Evolutionary conservation across 2,329 filamentous ascomycete species (phyloP).

Genomic region (Helminthosporium solani): DNA sequence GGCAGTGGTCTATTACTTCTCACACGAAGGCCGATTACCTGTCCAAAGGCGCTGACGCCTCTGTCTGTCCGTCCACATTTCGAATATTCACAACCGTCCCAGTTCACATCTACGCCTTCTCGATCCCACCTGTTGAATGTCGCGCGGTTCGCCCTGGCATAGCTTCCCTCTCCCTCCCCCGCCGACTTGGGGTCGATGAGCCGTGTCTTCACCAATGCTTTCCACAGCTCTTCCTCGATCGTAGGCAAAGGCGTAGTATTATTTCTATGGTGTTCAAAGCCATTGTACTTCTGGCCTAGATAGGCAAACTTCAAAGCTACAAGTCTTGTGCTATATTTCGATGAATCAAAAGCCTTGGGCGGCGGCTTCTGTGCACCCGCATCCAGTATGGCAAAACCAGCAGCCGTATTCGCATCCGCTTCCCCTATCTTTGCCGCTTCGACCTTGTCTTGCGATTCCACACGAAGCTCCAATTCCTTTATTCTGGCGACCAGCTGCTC

Average conservation of each 20-base stretch:
- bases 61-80: conserved; percentile 93
- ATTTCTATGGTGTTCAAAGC: conserved; percentile 81
- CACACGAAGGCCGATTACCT: conserved; percentile 83
- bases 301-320: conserved; percentile 95
- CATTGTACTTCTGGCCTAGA: conserved; percentile 85
- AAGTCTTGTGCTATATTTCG: conserved; percentile 76
- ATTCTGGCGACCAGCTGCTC: conserved; percentile 38
- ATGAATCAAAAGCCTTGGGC: conserved; percentile 67
- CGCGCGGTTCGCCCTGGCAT: conserved; percentile 26
- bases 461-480: conserved; percentile 27
- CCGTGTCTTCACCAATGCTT: conserved; percentile 77
- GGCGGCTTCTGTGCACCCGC: conserved; percentile 27
- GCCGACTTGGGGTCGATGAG: conserved; percentile 58
- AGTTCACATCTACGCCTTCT: conserved; percentile 61
- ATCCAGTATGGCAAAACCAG: conserved; percentile 5
- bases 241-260: conserved; percentile 70
- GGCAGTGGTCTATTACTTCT: conserved; percentile 71
- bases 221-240: conserved; percentile 92
- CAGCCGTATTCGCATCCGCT: conserved; percentile 4
- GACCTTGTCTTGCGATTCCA: conserved; percentile 7
- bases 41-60: conserved; percentile 94
- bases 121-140: conserved; percentile 41
- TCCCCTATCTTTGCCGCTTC: neutral
- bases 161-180: conserved; percentile 30
- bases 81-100: conserved; percentile 83